These are phyloP conservation scores for Leucosporidium yakuticum DNA, from an alignment of 768 basidiomycete species.

Conservation along the genomic window DNA sequence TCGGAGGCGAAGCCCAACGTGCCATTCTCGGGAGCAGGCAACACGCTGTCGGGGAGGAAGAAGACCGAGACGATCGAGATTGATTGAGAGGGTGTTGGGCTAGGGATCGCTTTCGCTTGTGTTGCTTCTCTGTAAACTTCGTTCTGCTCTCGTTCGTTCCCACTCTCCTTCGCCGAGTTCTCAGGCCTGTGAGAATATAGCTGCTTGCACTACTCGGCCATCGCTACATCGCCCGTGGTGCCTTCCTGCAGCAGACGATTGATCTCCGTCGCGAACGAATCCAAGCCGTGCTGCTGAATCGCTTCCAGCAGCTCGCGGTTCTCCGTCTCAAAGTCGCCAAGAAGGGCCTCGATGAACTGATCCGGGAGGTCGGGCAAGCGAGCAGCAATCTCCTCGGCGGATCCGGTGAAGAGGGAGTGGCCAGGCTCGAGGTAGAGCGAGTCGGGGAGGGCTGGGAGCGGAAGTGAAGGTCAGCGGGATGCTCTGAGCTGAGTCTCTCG, in stretches of 20 bases:
- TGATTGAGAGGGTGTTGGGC: slow-evolving; percentile 6
- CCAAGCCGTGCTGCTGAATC: slow-evolving; percentile 38
- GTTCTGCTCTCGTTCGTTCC: too few species aligned
- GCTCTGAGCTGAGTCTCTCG: too few species aligned
- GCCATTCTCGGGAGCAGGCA: slow-evolving; percentile 24
- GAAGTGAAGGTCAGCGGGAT: not conserved
- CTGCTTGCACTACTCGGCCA: slow-evolving; percentile 12
- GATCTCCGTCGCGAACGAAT: slow-evolving; percentile 41
- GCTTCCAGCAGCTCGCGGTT: slow-evolving; percentile 36
- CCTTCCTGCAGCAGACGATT: slow-evolving; percentile 37
- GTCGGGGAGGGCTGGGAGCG: slow-evolving; percentile 11
- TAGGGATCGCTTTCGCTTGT: not conserved
- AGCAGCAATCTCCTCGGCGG: slow-evolving; percentile 40
- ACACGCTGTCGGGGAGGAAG: slow-evolving; percentile 31
- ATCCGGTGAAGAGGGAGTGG: slow-evolving; percentile 34
- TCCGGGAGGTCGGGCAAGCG: slow-evolving; percentile 38
- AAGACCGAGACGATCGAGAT: slow-evolving; percentile 37
- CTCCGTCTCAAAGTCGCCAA: slow-evolving; percentile 43
- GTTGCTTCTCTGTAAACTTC: too few species aligned
- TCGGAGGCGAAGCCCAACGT: slow-evolving; percentile 10
- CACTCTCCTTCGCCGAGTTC: too few species aligned
- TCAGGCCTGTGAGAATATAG: too few species aligned
- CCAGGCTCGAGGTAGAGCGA: slow-evolving; percentile 34
- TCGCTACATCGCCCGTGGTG: not conserved
- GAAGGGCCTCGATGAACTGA: slow-evolving; percentile 37